Percentiles rank a stretch among this genome's conserved stretches.
These are phyloP conservation scores for Beauveria caledonica DNA, from an alignment of 2,329 filamentous ascomycete genomes.

Conservation along the genomic window DNA sequence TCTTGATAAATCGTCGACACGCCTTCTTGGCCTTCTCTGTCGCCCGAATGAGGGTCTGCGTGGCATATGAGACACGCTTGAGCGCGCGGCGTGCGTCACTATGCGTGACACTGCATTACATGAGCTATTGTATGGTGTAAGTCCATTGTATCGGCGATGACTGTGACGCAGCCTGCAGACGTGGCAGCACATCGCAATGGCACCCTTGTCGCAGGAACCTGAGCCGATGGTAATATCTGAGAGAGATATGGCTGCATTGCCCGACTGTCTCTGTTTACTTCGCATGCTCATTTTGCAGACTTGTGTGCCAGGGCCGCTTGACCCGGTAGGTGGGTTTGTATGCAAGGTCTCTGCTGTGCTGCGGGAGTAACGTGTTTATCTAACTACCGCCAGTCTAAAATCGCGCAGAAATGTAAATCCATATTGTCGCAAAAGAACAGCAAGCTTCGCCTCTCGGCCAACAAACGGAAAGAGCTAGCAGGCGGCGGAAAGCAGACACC, in stretches of 20 bases:
- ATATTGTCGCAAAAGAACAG: background rate
- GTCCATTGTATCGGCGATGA: background rate
- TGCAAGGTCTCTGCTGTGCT: background rate
- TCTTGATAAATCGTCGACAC: background rate
- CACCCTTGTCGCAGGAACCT: background rate
- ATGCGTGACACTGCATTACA: background rate
- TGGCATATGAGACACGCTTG: conserved; percentile 5
- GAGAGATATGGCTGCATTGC: background rate
- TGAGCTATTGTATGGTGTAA: background rate
- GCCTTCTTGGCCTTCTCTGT: background rate
- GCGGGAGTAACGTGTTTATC: background rate
- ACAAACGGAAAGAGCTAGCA: background rate
- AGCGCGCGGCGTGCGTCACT: conserved; percentile 3
- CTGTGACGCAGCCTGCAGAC: background rate
- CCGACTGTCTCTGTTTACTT: background rate
- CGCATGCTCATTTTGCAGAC: background rate
- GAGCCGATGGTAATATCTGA: background rate
- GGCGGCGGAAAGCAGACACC: background rate
- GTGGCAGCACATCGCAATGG: background rate
- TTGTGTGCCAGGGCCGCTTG: background rate
- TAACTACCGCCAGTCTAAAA: background rate
- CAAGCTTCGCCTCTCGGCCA: background rate
- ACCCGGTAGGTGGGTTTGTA: background rate
- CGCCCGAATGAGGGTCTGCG: background rate
- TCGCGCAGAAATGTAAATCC: conserved; percentile 2